These are phyloP conservation scores for Abrus precatorius DNA, from an alignment of 306 rosid species.

Conservation along the genomic window DNA sequence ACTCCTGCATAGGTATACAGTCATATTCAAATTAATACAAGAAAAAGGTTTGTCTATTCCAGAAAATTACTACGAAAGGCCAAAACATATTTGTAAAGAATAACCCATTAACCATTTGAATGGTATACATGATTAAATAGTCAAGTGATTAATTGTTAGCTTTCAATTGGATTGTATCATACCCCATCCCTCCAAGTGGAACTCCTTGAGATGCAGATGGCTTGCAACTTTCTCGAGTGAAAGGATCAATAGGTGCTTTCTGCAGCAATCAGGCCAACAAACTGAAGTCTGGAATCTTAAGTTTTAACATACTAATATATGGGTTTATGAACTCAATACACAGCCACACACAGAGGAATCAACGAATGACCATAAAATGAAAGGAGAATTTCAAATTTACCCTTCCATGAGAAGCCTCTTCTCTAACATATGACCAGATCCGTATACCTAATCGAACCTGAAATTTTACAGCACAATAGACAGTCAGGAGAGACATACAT, in stretches of 20 bases:
- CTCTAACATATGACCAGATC: slow-evolving; percentile 96
- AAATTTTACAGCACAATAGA: slow-evolving; percentile 40
- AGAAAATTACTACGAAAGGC: slow-evolving; percentile 13
- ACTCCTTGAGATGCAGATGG: slow-evolving; percentile 99
- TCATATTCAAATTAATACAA: slow-evolving; percentile 42
- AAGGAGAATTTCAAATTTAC: slow-evolving; percentile 58
- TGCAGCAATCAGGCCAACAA: slow-evolving; percentile 56
- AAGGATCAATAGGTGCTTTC: slow-evolving; percentile 99
- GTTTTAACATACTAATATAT: slow-evolving; percentile 40
- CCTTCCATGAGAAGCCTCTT: slow-evolving; percentile 99
- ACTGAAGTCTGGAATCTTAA: slow-evolving; percentile 44
- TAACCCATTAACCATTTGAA: slow-evolving; percentile 33
- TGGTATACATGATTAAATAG: slow-evolving; percentile 33
- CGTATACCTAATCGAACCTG: slow-evolving; percentile 94
- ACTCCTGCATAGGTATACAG: slow-evolving; percentile 66
- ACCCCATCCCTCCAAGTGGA: slow-evolving; percentile 99
- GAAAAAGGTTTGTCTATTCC: slow-evolving; percentile 9
- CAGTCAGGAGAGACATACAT: slow-evolving; percentile 39
- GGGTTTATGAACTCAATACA: slow-evolving; percentile 10
- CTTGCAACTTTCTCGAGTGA: slow-evolving; percentile 92
- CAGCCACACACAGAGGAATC: background rate
- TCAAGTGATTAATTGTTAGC: slow-evolving; percentile 37
- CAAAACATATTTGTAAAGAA: slow-evolving; percentile 22
- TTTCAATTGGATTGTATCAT: slow-evolving; percentile 47
- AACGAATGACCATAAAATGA: slow-evolving; percentile 20